Base-by-base conservation (phyloP, 805 yeast species). In the Candida vartiovaarae region DNA sequence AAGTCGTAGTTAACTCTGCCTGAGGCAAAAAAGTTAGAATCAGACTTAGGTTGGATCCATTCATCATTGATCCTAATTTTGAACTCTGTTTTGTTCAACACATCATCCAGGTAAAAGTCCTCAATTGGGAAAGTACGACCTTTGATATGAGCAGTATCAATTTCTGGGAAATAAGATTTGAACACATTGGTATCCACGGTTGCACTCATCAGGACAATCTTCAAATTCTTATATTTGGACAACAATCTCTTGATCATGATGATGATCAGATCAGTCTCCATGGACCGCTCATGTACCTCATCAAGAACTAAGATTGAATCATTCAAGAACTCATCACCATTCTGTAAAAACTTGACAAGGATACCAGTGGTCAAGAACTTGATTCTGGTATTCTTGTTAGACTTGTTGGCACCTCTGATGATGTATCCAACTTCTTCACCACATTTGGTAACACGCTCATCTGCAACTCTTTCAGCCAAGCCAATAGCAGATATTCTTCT, bases 241-340 rank as follows among this genome's bases (percentile, higher is more conserved):
- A 81, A 54, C 4, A 88, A 65, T 33, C 72, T 73, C 54, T 86
- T 89, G 48, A 91, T 66, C 39, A 91, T 73, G 41, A 89, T 86
- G 41, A 91, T 67, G 33, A 91, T 68, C 44, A 90, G 80, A 62
- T 91, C 98, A 47, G 90, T 80, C 55, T 91, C 98, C 44, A 90
- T 77, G 0, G 96, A 88, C 52, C 98, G 68, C 63, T 91, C 98
- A 61, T 91, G 98, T n/a, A 91, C 98, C 64, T 91, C 98, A 70
- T 91, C 98, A 34, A 90, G 78, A 34, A 90, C 80, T 33, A 90
- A 75, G 30, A 81, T 78, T 15, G 90, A 64, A 42, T 74, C 65
- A 10, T 71, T 68, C 47, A 84, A 74, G 40, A 78, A 63, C 1
- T 62, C 59, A 7, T 50, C 49, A 36, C 57, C 59, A 10, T 71